phyloP scores from a whole-genome alignment of 352 stramenopile genomes.

The Pilasporangium apinafurcum region DNA sequence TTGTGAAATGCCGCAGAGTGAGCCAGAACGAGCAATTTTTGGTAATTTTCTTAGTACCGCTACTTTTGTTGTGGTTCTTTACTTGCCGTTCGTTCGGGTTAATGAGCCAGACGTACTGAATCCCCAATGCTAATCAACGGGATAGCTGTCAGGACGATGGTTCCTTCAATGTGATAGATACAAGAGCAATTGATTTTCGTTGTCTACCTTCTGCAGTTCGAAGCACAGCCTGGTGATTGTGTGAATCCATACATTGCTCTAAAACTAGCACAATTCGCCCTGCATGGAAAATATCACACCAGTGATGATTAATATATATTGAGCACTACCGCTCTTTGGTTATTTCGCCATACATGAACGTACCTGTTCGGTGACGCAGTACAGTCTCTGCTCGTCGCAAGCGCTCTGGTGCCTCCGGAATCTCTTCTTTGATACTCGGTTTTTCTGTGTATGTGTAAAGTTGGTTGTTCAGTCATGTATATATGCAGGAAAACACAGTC shows the following conservation, averaged over 20 bases:
- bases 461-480: neutral
- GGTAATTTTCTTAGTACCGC: slow-evolving; percentile 65
- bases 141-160: neutral
- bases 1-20: slow-evolving; percentile 78
- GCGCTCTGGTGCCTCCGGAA: slow-evolving; percentile 44
- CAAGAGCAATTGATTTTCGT: slow-evolving; percentile 24
- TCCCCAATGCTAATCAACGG: slow-evolving; percentile 58
- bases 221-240: slow-evolving; percentile 88
- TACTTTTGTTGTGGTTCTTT: slow-evolving; percentile 53
- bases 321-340: neutral
- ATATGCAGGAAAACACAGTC: neutral
- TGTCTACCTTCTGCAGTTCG: slow-evolving; percentile 82
- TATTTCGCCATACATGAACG: too few relatives aligned
- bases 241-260: slow-evolving; percentile 75
- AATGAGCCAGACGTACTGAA: slow-evolving; percentile 89
- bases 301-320: neutral
- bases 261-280: slow-evolving; percentile 67
- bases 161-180: slow-evolving; percentile 20
- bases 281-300: neutral
- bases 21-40: slow-evolving; percentile 84
- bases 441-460: neutral
- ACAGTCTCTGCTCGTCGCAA: slow-evolving; percentile 70
- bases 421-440: neutral
- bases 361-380: slow-evolving; percentile 47
- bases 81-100: slow-evolving; percentile 54